phyloP scores from a whole-genome alignment of 805 yeast species.

The Kazachstania africana region DNA sequence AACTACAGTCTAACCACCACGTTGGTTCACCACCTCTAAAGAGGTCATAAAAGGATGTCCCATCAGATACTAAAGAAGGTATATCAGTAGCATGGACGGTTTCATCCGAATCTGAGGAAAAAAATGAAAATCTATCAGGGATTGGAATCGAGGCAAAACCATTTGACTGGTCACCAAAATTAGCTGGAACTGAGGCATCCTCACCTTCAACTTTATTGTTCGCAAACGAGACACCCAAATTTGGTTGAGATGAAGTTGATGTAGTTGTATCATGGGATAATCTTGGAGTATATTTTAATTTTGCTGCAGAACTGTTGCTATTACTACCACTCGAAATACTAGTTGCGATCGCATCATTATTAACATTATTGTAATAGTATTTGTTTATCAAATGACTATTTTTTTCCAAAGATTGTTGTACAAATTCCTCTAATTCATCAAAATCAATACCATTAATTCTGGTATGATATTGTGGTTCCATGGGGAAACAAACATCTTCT shows the following conservation, averaged over 20 bases:
- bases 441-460: slow-evolving; percentile 76
- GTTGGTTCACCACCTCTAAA: slow-evolving; percentile 64
- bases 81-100: slow-evolving; percentile 85
- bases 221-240: slow-evolving; percentile 31
- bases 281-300: slow-evolving; percentile 51
- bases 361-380: not conserved
- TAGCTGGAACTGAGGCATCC: not conserved
- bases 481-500: slow-evolving; percentile 95
- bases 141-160: slow-evolving; percentile 14
- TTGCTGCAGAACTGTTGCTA: slow-evolving; percentile 46
- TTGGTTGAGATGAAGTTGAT: not conserved
- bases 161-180: not conserved
- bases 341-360: too few relatives aligned
- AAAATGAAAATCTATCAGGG: slow-evolving; percentile 78
- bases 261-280: slow-evolving; percentile 1
- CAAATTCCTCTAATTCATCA: slow-evolving; percentile 78
- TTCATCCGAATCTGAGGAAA: slow-evolving; percentile 70
- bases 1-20: slow-evolving; percentile 93
- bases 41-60: slow-evolving; percentile 52
- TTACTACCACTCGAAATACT: too few relatives aligned
- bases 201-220: slow-evolving; percentile 19
- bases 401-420: slow-evolving; percentile 44
- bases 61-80: slow-evolving; percentile 59
- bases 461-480: slow-evolving; percentile 51
- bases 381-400: not conserved